phyloP scores from a whole-genome alignment of 176 grass and related monocot species.

The maize (Zea mays) region Zm-B73-REFERENCE-NAM-5.0 NC_050103.1:157258001-157258500 shows the following conservation, averaged over 20 bases:
- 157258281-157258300: conserved; percentile 19
- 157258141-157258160: not conserved
- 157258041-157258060: conserved; percentile 46
- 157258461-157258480: conserved; percentile 17
- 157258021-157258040: conserved; percentile 50
- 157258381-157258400: conserved; percentile 55
- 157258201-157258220: too few species aligned
- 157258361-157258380: conserved; percentile 53
- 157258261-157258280: conserved; percentile 6
- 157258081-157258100: conserved; percentile 49
- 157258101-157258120: conserved; percentile 34
- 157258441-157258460: conserved; percentile 54
- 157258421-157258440: conserved; percentile 48
- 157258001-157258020: conserved; percentile 51
- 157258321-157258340: conserved; percentile 50
- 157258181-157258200: not conserved
- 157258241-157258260: conserved; percentile 12
- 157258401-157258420: conserved; percentile 43
- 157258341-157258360: conserved; percentile 33
- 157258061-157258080: conserved; percentile 21
- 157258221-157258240: not conserved
- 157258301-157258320: conserved; percentile 18
- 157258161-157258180: conserved; percentile 15
- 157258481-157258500: conserved; percentile 12
- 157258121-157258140: conserved; percentile 20